Base-by-base conservation (phyloP, 2,329 filamentous ascomycete species). In the Thielaviopsis populi region DNA sequence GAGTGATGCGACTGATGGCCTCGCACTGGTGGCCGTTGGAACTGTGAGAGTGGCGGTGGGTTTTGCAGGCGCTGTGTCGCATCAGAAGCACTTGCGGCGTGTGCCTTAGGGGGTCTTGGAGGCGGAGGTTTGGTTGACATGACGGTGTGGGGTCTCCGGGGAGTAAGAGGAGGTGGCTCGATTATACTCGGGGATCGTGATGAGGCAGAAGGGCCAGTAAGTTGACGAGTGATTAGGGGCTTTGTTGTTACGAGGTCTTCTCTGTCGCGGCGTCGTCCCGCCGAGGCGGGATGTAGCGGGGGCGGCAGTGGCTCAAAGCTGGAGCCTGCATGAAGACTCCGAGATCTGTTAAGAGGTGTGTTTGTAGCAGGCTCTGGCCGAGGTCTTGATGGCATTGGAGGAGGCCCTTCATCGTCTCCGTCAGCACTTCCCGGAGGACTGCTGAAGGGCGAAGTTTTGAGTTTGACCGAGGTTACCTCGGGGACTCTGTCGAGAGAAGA, bases 401-500 rank as follows among this genome's bases (percentile, higher is more conserved):
- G 69, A 22, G 72, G 70, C 53, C 73, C 70, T 19, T 68, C 8
- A 24, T 67, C 61, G 59, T 67, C 59, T 71, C 72, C 0, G 69
- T 67, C 56, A 37, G 30, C 42, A 3, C 87, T 92, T 68, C 84
- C 85, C 0, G 91, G 90, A 19, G 91, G 91, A 42, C 90, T 96
- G 70, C 80, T 91, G 71, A 96, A 96, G 0, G 92, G 91, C 0
- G 92, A 96, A 0, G 84, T 71, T 70, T 77, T 75, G 66, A 42
- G 30, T 27, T 77, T 72, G 0, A 69, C 68, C 4, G 72, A 3
- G 10, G 50, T 13, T 1, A 50, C 46, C 42, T 60, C 63, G 24
- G 63, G 48, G 13, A 62, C 63, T 33, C 42, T 59, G 17, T 66
- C 62, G 13, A 53, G 27, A 19, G 46, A 46, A 41, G 53, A 54